A percentile compares a stretch with the other conserved stretches of the same genome.
phyloP scores from a whole-genome alignment of 1,139 yeast genomes.

The Wickerhamiella infanticola region DNA sequence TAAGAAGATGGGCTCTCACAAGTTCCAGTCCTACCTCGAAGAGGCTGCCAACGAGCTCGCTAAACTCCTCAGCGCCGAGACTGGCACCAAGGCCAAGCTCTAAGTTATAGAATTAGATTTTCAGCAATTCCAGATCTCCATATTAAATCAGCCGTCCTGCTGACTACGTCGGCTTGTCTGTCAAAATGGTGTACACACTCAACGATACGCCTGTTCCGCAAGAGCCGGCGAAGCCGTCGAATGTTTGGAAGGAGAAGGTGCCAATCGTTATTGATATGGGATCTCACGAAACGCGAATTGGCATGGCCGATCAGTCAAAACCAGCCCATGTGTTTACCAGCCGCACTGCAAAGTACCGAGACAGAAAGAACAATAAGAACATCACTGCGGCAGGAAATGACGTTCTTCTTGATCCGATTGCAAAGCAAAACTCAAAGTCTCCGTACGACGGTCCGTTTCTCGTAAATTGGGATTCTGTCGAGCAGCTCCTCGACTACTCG shows the following conservation, averaged over 20 bases:
- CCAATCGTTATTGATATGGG: slow-evolving; percentile 69
- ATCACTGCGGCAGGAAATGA: slow-evolving; percentile 76
- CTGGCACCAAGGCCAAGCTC: slow-evolving; percentile 21
- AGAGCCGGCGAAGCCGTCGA: slow-evolving; percentile 9
- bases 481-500: slow-evolving; percentile 66
- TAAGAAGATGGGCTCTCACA: slow-evolving; percentile 54
- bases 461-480: slow-evolving; percentile 87
- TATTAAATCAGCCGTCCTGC: no score
- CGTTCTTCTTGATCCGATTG: slow-evolving; percentile 51
- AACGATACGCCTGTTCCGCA: slow-evolving; percentile 3
- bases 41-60: slow-evolving; percentile 75
- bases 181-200: background rate
- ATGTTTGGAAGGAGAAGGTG: slow-evolving; percentile 2
- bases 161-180: no score
- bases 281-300: slow-evolving; percentile 51
- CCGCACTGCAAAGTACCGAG: slow-evolving; percentile 58
- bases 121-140: no score
- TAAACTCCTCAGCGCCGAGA: slow-evolving; percentile 36
- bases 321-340: slow-evolving; percentile 64
- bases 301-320: slow-evolving; percentile 36
- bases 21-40: slow-evolving; percentile 53
- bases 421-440: slow-evolving; percentile 51
- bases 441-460: slow-evolving; percentile 81
- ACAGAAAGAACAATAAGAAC: slow-evolving; percentile 48
- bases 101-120: slow-evolving; percentile 8